Percentiles rank a stretch among this genome's conserved stretches.
These are phyloP conservation scores for Pythium monospermum DNA, from an alignment of 352 stramenopile species.

Conservation along the genomic window DNA sequence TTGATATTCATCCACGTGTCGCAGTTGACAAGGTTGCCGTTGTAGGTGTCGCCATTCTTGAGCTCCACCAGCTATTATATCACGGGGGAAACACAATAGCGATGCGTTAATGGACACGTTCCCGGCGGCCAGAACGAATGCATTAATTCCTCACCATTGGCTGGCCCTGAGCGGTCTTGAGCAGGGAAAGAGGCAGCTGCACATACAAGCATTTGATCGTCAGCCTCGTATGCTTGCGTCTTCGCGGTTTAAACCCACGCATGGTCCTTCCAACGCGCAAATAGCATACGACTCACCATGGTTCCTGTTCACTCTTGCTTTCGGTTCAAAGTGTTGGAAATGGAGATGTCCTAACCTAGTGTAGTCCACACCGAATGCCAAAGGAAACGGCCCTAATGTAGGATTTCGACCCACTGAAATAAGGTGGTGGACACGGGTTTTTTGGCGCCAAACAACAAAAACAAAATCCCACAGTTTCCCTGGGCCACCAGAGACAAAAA, in stretches of 20 bases:
- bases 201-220: too few relatives aligned
- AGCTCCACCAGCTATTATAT: slow-evolving; percentile 93
- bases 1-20: slow-evolving; percentile 99
- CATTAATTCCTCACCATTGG: slow-evolving; percentile 73
- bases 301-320: background rate
- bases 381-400: too few relatives aligned
- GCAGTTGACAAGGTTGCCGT: slow-evolving; percentile 95
- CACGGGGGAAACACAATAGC: background rate
- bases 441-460: too few relatives aligned
- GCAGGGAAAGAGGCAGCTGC: slow-evolving; percentile 94
- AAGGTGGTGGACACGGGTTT: too few relatives aligned
- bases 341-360: slow-evolving; percentile 8
- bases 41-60: slow-evolving; percentile 99
- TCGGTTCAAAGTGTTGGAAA: slow-evolving; percentile 12
- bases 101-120: too few relatives aligned
- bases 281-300: slow-evolving; percentile 20
- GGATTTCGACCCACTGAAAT: too few relatives aligned
- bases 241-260: too few relatives aligned
- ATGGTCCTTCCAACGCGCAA: background rate
- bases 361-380: slow-evolving; percentile 17
- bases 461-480: too few relatives aligned
- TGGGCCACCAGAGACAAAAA: too few relatives aligned
- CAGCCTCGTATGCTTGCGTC: too few relatives aligned
- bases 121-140: too few relatives aligned
- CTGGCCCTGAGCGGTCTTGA: slow-evolving; percentile 93